Evolutionary conservation across 2,329 filamentous ascomycete genomes (phyloP), one percentile per base, ranked within the genome.

Genomic region (Cladosporium phlei): DNA sequence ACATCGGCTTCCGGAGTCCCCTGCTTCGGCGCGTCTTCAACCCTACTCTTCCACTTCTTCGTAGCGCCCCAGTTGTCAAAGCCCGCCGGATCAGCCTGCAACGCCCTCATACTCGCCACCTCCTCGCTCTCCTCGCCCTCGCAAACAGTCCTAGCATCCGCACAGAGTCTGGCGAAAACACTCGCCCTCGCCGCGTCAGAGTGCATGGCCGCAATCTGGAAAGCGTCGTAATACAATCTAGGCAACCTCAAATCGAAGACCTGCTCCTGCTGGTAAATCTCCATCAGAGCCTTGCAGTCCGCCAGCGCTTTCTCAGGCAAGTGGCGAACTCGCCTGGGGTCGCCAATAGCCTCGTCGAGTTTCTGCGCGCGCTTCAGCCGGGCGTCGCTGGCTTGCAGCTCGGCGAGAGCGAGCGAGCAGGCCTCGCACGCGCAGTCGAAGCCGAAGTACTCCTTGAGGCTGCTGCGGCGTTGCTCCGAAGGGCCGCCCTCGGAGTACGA

Each of bases 371-470:
- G 38, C 8, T 27, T 20, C 3, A 56, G 29, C 3, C 50, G 38
- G 1, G 43, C 35, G 45, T 69, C 66, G 46, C 55, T 69, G 30
- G 57, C 48, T 30, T 59, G 45, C 38, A 61, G 64, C 49, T 66
- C 46, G 9, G 59, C 52, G 30, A 34, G 10, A 8, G 63, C 57
- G 29, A 69, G 61, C 20, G 65, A 64, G 55, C 66, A 71, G 6
- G 68, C 55, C 40, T 54, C 49, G 39, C 66, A 69, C 3, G 47
- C 52, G 54, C 66, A 70, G 10, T 50, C 43, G 49, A 69, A 70
- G 7, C 47, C 50, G 48, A 70, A 69, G 22, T 54, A 49, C 11
- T 40, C 28, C 37, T 54, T 53, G 16, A 59, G 37, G 19, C 46
- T 49, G 10, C 30, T 19, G 25, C 53, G 45, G 2, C 56, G 49